Evolutionary conservation across 768 basidiomycete genomes (phyloP).

Genomic region (Lactarius trivialis): DNA sequence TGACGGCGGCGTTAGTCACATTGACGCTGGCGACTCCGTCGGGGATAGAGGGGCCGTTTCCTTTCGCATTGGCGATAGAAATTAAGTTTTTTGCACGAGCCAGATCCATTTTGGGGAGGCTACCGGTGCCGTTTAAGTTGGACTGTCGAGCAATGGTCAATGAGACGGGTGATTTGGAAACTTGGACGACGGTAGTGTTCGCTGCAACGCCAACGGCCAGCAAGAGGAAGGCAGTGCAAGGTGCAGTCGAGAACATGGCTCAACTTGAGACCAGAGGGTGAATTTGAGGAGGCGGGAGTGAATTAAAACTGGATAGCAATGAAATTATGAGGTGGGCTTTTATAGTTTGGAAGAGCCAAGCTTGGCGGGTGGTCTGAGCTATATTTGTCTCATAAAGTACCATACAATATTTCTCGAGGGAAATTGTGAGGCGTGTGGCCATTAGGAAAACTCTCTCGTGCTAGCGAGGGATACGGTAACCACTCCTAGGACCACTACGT

Average conservation of each 20-base stretch:
- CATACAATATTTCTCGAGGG: background rate
- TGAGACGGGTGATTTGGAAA: slow-evolving; percentile 28
- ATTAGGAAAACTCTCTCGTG: too few relatives aligned
- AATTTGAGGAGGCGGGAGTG: slow-evolving; percentile 5
- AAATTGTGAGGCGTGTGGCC: background rate
- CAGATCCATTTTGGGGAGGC: slow-evolving; percentile 46
- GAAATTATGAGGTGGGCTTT: background rate
- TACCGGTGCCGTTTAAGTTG: slow-evolving; percentile 45
- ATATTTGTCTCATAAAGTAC: background rate
- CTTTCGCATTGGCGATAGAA: slow-evolving; percentile 34
- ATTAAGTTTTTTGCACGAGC: slow-evolving; percentile 42
- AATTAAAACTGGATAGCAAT: slow-evolving; percentile 1
- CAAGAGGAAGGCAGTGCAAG: slow-evolving; percentile 26
- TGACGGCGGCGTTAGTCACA: slow-evolving; percentile 38
- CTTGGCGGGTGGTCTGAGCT: background rate
- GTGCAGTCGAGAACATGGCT: slow-evolving; percentile 24
- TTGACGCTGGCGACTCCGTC: slow-evolving; percentile 28
- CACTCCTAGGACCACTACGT: too few relatives aligned
- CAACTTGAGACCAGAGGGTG: background rate
- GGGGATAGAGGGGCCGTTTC: slow-evolving; percentile 23
- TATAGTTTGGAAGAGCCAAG: background rate
- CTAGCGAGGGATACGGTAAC: too few relatives aligned
- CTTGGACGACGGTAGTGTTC: slow-evolving; percentile 25
- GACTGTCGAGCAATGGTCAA: slow-evolving; percentile 49
- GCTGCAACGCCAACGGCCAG: slow-evolving; percentile 24